Base-by-base conservation (phyloP, 164 flowering plant genomes). In the Umbellularia californica region DNA sequence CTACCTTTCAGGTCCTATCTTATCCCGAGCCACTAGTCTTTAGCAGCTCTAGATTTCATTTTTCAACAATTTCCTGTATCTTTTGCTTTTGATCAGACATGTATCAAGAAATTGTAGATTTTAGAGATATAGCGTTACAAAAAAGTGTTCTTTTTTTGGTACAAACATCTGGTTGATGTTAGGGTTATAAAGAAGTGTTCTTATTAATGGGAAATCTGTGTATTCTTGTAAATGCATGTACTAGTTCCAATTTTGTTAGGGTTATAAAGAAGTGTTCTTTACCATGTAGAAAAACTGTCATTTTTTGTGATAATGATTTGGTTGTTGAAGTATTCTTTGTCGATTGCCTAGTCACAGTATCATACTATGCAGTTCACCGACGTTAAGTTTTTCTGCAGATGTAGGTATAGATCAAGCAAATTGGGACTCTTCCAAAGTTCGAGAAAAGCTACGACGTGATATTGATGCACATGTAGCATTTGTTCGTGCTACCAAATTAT, bases 401-500 rank as follows among this genome's bases (percentile, higher is more conserved):
- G 88, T 82, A 72, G 65, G 83, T 50, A 77, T 95, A 71, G 81
- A 80, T 70, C 90, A 80, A 81, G 94, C 92, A 65, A 83, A 88
- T 33, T 95, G 98, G 98, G 97, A 93, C 66, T 71, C 90, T 35
- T 83, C 89, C 73, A 95, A 85, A 89, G 87, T 83, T 60, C 84
- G 92, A 75, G 98, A 95, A 69, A 95, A 92, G 79, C 88, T 93
- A 72, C 82, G 72, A 10, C 97, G 97, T 78, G 99, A 95, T 84
- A 88, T 93, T 25, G 97, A 93, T 82, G 93, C 90, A 28, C 99
- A 95, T 85, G 69, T 93, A 79, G n/a, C n/a, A n/a, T n/a, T n/a
- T n/a, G n/a, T n/a, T n/a, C n/a, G n/a, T n/a, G n/a, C n/a, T n/a
- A n/a, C 93, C 75, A 93, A 90, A 79, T 78, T 95, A 66, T 85